Conservation (phyloP, 768 basidiomycete genomes). For the Peribolospora kevripleyi region DNA sequence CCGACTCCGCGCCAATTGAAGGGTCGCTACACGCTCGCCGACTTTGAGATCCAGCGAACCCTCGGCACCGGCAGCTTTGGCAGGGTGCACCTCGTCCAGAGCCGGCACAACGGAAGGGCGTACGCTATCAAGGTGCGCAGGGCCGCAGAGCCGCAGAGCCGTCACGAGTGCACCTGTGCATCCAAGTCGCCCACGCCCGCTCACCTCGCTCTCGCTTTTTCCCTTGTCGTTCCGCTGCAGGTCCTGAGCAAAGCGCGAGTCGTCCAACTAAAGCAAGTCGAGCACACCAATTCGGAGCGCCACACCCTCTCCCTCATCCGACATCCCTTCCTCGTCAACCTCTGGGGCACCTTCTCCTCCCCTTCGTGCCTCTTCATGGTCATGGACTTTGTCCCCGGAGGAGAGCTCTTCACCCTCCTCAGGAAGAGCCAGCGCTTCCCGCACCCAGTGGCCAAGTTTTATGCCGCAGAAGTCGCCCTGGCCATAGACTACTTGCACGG, state of each 20-base stretch:
- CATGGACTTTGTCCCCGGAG: slow-evolving; percentile 42
- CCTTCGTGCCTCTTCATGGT: slow-evolving; percentile 95
- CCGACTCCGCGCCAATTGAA: not conserved
- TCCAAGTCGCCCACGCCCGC: not conserved
- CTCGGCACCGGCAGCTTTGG: slow-evolving; percentile 85
- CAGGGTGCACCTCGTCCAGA: slow-evolving; percentile 68
- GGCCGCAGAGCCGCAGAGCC: too few species aligned
- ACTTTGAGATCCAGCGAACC: slow-evolving; percentile 15
- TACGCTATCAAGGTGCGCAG: slow-evolving; percentile 71
- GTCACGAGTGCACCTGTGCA: not conserved
- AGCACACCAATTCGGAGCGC: slow-evolving; percentile 92
- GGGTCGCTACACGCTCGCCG: not conserved
- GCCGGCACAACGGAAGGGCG: slow-evolving; percentile 23
- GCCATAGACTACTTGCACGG: slow-evolving; percentile 89
- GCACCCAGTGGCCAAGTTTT: slow-evolving; percentile 92
- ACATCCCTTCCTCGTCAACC: slow-evolving; percentile 91
- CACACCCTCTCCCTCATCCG: slow-evolving; percentile 66
- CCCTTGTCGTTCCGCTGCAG: too few species aligned
- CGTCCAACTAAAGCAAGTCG: slow-evolving; percentile 61
- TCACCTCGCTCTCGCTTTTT: too few species aligned
- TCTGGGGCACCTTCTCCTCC: slow-evolving; percentile 82
- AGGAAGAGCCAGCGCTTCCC: slow-evolving; percentile 54
- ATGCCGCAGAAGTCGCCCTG: slow-evolving; percentile 83
- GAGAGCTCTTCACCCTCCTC: slow-evolving; percentile 88
- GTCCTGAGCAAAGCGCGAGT: slow-evolving; percentile 20